phyloP scores from a whole-genome alignment of 2,329 filamentous ascomycete species.

The Penicillium sp. region DNA sequence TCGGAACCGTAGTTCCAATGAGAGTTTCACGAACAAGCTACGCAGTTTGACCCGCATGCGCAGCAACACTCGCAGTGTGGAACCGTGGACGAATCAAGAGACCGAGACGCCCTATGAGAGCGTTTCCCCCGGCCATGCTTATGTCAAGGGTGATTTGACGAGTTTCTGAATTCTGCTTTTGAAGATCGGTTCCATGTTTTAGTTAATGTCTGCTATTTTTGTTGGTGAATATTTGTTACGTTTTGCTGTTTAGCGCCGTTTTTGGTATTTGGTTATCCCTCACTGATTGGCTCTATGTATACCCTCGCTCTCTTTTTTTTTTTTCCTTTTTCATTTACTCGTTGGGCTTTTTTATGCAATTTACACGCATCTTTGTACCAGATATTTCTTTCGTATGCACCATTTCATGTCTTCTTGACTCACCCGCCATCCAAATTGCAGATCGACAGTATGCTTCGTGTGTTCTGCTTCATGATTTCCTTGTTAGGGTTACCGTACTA shows the following conservation, averaged over 20 bases:
- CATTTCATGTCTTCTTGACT: background rate
- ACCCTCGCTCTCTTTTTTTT: constrained; percentile 6
- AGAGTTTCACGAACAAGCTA: constrained; percentile 53
- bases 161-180: background rate
- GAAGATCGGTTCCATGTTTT: background rate
- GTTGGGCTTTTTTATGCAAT: background rate
- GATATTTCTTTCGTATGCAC: background rate
- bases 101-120: constrained; percentile 27
- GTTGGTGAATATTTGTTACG: background rate
- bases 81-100: constrained; percentile 23
- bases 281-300: constrained; percentile 7
- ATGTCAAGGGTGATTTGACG: background rate
- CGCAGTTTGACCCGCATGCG: constrained; percentile 56
- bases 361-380: background rate
- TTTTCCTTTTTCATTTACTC: background rate
- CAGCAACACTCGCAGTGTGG: constrained; percentile 50
- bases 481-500: constrained; percentile 1
- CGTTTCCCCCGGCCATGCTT: constrained; percentile 16
- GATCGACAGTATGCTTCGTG: background rate
- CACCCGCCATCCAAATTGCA: constrained; percentile 9
- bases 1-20: constrained; percentile 54
- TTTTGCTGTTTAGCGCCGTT: constrained; percentile 16
- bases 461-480: background rate
- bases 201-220: background rate
- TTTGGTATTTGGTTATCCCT: constrained; percentile 3